Conservation (phyloP, 257 asterid genomes). For the Solanum habrochaites region DNA sequence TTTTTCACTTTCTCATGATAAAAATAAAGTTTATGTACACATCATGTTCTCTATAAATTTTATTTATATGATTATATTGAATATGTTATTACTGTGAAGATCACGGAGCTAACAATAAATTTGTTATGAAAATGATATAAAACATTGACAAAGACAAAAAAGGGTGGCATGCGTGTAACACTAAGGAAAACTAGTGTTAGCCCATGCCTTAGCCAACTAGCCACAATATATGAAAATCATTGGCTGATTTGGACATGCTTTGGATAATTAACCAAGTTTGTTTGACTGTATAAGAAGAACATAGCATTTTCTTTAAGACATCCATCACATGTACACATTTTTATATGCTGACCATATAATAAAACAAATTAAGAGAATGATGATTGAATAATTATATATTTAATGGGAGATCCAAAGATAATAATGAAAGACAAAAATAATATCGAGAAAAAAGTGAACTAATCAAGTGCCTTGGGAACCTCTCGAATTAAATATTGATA, state of each 20-base stretch:
- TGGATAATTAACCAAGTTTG: neutral
- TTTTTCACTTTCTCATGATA: fast-evolving
- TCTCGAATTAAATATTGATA: neutral
- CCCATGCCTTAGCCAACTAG: neutral
- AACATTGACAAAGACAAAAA: neutral
- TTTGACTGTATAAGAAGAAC: neutral
- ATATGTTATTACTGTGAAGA: neutral
- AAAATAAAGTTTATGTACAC: fast-evolving
- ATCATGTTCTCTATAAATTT: neutral
- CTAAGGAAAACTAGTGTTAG: neutral
- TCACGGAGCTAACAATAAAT: neutral
- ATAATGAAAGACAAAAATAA: conserved; percentile 31
- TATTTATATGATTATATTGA: neutral
- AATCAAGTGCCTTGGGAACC: conserved; percentile 30
- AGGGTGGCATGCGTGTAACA: neutral
- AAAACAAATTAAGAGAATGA: conserved; percentile 10
- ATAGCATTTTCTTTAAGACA: neutral
- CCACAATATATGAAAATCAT: neutral
- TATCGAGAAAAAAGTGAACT: conserved; percentile 27
- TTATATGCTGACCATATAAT: neutral
- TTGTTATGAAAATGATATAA: neutral
- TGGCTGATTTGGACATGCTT: neutral
- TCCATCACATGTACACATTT: neutral
- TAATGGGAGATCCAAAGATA: conserved; percentile 35
- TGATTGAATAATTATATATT: conserved; percentile 5